These are phyloP conservation scores for Isatis lusitanica DNA, from an alignment of 441 rosid genomes.

Conservation along the genomic window DNA sequence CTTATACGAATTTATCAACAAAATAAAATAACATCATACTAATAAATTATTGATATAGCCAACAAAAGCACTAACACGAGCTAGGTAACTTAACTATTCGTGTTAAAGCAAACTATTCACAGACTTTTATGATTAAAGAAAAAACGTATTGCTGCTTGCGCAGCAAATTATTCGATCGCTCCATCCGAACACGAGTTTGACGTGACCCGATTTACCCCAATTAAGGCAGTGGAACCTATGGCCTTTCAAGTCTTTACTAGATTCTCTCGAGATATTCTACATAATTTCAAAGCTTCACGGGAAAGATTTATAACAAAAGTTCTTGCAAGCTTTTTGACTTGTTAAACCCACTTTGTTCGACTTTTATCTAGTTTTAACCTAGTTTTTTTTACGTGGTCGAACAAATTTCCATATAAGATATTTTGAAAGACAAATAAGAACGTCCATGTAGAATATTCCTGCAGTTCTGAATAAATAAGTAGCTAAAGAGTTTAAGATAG, in stretches of 20 bases:
- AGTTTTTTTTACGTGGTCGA: background rate
- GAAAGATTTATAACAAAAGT: slow-evolving; percentile 15
- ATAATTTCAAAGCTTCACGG: slow-evolving; percentile 15
- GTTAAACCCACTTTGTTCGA: background rate
- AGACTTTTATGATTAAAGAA: background rate
- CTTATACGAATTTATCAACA: background rate
- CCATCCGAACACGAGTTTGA: slow-evolving; percentile 12
- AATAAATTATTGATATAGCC: background rate
- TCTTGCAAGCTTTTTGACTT: slow-evolving; percentile 25
- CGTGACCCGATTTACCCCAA: slow-evolving; percentile 12
- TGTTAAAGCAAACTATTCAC: background rate
- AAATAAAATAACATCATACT: background rate
- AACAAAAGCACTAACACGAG: background rate
- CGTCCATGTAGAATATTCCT: background rate
- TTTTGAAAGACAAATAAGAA: background rate
- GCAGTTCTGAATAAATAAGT: background rate
- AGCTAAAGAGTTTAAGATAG: background rate
- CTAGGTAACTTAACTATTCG: background rate
- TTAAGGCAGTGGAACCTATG: slow-evolving; percentile 13
- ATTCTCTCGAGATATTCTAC: slow-evolving; percentile 13
- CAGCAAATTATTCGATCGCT: background rate
- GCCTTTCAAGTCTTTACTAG: slow-evolving; percentile 20
- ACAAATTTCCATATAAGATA: background rate
- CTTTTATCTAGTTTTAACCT: background rate
- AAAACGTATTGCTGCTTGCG: background rate